phyloP scores from a whole-genome alignment of 2,329 filamentous ascomycete species.

The Nemania bipapillata region DNA sequence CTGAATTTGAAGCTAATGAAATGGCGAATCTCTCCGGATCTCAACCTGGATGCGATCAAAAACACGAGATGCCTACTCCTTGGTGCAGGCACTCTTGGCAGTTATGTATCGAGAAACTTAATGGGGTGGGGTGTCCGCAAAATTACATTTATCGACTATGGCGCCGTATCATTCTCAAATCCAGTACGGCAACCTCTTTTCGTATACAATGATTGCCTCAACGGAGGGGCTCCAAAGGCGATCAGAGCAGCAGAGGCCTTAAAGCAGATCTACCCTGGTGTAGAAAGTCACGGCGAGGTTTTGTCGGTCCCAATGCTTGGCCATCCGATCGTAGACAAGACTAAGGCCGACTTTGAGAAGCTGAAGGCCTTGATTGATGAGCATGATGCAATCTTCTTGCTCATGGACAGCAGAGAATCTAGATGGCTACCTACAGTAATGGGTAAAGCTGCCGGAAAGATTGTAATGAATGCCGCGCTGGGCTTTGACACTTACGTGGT shows the following conservation, averaged over 20 bases:
- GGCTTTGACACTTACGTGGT: constrained; percentile 97
- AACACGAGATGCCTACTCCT: constrained; percentile 88
- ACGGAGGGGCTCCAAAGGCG: constrained; percentile 87
- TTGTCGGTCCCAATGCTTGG: constrained; percentile 95
- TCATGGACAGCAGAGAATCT: constrained; percentile 96
- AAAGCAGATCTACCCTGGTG: constrained; percentile 87
- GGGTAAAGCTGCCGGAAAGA: constrained; percentile 90
- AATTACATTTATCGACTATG: constrained; percentile 96
- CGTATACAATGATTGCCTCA: constrained; percentile 85
- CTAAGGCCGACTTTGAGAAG: constrained; percentile 77
- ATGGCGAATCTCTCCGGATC: constrained; percentile 90
- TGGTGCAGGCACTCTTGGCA: constrained; percentile 91
- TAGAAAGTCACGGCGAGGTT: constrained; percentile 81
- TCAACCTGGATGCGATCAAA: constrained; percentile 90
- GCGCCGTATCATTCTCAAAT: constrained; percentile 92
- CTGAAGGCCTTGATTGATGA: constrained; percentile 79
- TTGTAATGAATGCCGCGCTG: constrained; percentile 95
- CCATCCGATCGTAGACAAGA: constrained; percentile 82
- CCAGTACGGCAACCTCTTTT: constrained; percentile 95
- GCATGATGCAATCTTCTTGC: constrained; percentile 93
- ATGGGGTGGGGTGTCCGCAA: constrained; percentile 96
- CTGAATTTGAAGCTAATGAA: constrained; percentile 98
- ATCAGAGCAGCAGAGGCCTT: constrained; percentile 81
- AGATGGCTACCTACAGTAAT: constrained; percentile 96
- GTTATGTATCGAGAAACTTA: constrained; percentile 90